Evolutionary conservation across 2,329 filamentous ascomycete genomes (phyloP).

Genomic region (Xylaria sp.): DNA sequence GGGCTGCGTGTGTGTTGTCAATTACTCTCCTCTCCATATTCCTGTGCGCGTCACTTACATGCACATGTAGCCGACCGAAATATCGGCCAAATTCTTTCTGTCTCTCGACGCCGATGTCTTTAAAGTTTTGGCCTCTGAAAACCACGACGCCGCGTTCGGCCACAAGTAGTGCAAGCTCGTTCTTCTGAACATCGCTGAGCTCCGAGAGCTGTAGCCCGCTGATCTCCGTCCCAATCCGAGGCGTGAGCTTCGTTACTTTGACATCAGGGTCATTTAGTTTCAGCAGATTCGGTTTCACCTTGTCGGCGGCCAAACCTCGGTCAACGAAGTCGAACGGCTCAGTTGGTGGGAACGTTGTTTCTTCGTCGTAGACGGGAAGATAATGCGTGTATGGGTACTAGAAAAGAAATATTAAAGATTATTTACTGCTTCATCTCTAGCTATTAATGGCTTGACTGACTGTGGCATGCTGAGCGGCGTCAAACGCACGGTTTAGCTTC

Average conservation of each 20-base stretch:
- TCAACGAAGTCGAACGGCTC: conserved; percentile 56
- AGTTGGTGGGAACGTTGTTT: conserved; percentile 53
- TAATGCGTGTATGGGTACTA: conserved; percentile 53
- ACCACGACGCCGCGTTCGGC: conserved; percentile 47
- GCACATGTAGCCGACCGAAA: conserved; percentile 55
- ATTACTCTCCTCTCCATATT: neutral
- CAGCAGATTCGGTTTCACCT: conserved; percentile 55
- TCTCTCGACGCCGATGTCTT: conserved; percentile 53
- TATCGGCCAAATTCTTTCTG: conserved; percentile 55
- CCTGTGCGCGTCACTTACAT: conserved; percentile 45
- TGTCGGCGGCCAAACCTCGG: conserved; percentile 55
- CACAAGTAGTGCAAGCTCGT: conserved; percentile 45
- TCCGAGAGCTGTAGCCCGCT: conserved; percentile 45
- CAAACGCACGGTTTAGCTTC: conserved; percentile 44
- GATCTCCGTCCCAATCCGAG: conserved; percentile 46
- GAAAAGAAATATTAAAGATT: neutral
- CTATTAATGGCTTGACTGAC: conserved; percentile 33
- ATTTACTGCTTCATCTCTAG: neutral
- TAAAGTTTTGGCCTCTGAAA: conserved; percentile 48
- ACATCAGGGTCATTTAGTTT: conserved; percentile 43
- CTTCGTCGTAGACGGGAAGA: conserved; percentile 52
- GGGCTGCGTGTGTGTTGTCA: conserved; percentile 46
- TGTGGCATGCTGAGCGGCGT: conserved; percentile 40
- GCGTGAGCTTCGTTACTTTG: conserved; percentile 45
- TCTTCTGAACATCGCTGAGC: conserved; percentile 45